Percentiles rank a stretch among this genome's conserved stretches.
phyloP scores from a whole-genome alignment of 208 protist genomes.

The Wallacemonas rigidus region DNA sequence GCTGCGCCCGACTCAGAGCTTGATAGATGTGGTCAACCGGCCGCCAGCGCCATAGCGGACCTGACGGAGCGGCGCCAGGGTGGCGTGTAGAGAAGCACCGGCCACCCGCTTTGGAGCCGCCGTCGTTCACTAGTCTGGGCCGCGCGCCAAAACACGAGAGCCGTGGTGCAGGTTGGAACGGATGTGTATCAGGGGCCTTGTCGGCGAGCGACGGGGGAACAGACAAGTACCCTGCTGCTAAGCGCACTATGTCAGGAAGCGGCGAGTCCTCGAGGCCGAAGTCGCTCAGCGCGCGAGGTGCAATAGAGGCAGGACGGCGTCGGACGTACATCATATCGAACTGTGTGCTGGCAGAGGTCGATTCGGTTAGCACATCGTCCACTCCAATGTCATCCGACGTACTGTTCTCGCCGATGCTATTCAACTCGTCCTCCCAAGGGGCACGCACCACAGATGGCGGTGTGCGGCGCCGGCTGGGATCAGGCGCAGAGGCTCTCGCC shows the following conservation, averaged over 20 bases:
- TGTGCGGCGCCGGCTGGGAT: neutral
- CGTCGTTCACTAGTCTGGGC: too few relatives aligned
- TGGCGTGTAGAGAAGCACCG: neutral
- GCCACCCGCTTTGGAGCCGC: too few relatives aligned
- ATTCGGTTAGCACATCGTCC: neutral
- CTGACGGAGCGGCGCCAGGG: neutral
- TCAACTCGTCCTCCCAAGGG: neutral
- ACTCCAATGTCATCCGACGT: neutral
- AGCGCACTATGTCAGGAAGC: constrained; percentile 43
- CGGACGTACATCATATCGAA: constrained; percentile 76
- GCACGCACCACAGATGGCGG: neutral
- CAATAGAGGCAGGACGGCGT: constrained; percentile 69
- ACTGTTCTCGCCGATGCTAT: neutral
- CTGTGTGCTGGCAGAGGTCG: constrained; percentile 30
- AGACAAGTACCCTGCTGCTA: constrained; percentile 62
- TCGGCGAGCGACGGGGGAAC: constrained; percentile 53
- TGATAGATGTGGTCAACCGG: constrained; percentile 68
- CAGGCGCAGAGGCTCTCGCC: too few relatives aligned
- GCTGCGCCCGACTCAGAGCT: constrained; percentile 48
- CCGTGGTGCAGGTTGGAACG: neutral
- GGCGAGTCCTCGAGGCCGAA: constrained; percentile 61
- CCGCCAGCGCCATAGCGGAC: constrained; percentile 77
- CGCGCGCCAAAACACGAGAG: too few relatives aligned
- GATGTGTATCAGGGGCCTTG: neutral
- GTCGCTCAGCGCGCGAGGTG: constrained; percentile 78